Percentiles rank a stretch among this genome's conserved stretches.
Evolutionary conservation across 352 stramenopile species (phyloP).

Genomic region (Globisporangium spiculum): DNA sequence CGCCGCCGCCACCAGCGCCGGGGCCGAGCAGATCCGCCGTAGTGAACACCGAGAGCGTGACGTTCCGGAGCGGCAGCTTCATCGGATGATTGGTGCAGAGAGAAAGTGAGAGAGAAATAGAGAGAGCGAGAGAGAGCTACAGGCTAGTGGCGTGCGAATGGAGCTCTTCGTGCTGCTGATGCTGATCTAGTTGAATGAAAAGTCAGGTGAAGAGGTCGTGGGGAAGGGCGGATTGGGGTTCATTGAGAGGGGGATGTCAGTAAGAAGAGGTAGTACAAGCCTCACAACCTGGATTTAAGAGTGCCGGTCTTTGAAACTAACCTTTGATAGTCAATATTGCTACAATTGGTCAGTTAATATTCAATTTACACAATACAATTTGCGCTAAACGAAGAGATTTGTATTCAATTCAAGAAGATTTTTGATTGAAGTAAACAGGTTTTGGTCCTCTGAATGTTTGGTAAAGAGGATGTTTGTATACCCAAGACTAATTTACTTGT

Average conservation of each 20-base stretch:
- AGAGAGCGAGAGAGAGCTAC: neutral
- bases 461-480: neutral
- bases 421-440: too few species aligned
- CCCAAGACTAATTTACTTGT: neutral
- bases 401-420: neutral
- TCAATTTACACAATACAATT: neutral
- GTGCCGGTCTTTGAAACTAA: neutral
- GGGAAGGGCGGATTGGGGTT: neutral
- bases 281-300: neutral
- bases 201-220: neutral
- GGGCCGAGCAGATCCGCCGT: conserved; percentile 11
- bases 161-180: neutral
- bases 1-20: neutral
- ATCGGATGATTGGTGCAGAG: neutral
- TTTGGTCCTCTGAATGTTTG: too few species aligned
- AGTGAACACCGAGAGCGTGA: conserved; percentile 14
- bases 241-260: conserved; percentile 5
- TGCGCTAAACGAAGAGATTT: neutral
- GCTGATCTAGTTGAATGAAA: conserved; percentile 8
- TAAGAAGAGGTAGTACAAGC: neutral
- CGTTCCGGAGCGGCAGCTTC: conserved; percentile 17
- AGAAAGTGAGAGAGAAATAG: neutral
- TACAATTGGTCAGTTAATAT: neutral
- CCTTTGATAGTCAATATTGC: neutral
- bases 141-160: neutral